A percentile compares a stretch with the other conserved stretches of the same genome.
Evolutionary conservation across 2,329 filamentous ascomycete species (phyloP).

Genomic region (Didymella arachidicola): DNA sequence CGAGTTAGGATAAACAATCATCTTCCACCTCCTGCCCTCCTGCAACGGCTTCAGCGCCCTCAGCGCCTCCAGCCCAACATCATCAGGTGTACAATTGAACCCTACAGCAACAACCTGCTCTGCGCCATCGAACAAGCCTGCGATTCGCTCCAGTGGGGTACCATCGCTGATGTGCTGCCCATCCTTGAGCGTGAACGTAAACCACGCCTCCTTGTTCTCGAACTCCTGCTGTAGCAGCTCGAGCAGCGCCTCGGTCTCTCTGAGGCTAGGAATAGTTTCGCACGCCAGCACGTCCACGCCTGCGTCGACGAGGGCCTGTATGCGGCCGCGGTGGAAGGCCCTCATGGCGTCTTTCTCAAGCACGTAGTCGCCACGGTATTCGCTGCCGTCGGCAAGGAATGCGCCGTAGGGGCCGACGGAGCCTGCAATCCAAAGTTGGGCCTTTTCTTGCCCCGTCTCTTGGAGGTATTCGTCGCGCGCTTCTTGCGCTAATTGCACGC

Average conservation of each 20-base stretch:
- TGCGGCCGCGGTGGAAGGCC: slow-evolving; percentile 55
- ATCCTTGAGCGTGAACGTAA: slow-evolving; percentile 53
- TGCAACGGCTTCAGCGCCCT: slow-evolving; percentile 36
- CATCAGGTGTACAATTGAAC: slow-evolving; percentile 55
- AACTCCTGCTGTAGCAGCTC: slow-evolving; percentile 52
- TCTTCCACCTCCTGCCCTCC: slow-evolving; percentile 28
- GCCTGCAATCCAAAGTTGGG: slow-evolving; percentile 48
- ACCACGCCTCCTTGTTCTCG: slow-evolving; percentile 48
- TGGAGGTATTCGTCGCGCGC: slow-evolving; percentile 48
- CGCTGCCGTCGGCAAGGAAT: slow-evolving; percentile 56
- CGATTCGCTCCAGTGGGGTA: slow-evolving; percentile 47
- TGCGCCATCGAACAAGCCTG: slow-evolving; percentile 37
- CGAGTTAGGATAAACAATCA: slow-evolving; percentile 57
- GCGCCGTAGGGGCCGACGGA: slow-evolving; percentile 59
- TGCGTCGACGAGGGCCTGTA: slow-evolving; percentile 52
- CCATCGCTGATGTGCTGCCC: slow-evolving; percentile 53
- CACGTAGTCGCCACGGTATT: slow-evolving; percentile 56
- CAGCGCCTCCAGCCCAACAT: slow-evolving; percentile 46
- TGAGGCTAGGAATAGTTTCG: slow-evolving; percentile 56
- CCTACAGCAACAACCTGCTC: slow-evolving; percentile 54
- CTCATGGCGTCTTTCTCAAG: slow-evolving; percentile 45
- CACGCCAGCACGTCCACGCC: slow-evolving; percentile 56
- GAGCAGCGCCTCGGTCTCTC: slow-evolving; percentile 52
- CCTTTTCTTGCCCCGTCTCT: slow-evolving; percentile 3
- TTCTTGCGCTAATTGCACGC: slow-evolving; percentile 52